phyloP scores from a whole-genome alignment of 2,329 filamentous ascomycete species.

The Mycocentrospora acerina region DNA sequence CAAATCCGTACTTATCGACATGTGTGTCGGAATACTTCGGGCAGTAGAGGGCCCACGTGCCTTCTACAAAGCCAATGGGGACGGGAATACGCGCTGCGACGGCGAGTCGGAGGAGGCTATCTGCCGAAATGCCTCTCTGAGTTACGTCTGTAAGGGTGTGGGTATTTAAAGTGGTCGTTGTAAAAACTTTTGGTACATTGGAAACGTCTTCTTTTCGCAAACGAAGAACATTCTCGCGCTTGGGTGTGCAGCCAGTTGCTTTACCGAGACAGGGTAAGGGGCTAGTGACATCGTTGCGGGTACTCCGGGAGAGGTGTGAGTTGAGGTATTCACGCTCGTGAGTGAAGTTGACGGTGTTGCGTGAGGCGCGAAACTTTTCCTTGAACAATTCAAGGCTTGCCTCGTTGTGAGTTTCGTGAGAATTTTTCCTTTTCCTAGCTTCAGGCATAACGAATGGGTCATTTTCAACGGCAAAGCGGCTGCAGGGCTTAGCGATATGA shows the following conservation, averaged over 20 bases:
- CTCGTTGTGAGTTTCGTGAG: constrained; percentile 18
- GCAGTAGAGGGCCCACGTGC: constrained; percentile 31
- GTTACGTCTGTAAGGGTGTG: constrained; percentile 6
- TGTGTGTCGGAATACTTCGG: constrained; percentile 24
- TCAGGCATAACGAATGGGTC: constrained; percentile 16
- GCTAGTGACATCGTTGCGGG: constrained; percentile 3
- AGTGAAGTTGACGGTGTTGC: constrained; percentile 28
- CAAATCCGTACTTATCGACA: constrained; percentile 31
- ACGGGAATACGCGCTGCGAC: constrained; percentile 26
- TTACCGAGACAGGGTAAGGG: constrained; percentile 26
- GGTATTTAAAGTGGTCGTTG: constrained; percentile 3
- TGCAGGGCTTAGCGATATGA: constrained; percentile 22
- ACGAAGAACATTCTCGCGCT: constrained; percentile 25
- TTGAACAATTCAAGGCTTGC: constrained; percentile 18
- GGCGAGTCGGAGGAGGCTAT: constrained; percentile 19
- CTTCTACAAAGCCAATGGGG: constrained; percentile 24
- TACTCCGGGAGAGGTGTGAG: constrained; percentile 11
- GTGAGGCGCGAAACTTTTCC: constrained; percentile 10
- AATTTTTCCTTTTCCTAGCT: constrained; percentile 8
- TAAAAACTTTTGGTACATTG: constrained; percentile 1
- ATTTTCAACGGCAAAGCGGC: constrained; percentile 10
- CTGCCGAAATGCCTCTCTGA: constrained; percentile 6
- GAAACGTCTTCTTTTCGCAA: constrained; percentile 12
- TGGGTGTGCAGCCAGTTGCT: constrained; percentile 30
- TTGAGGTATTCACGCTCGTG: constrained; percentile 23